Base-by-base conservation (phyloP, 768 basidiomycete genomes). In the Hypholoma sublateritium region DNA sequence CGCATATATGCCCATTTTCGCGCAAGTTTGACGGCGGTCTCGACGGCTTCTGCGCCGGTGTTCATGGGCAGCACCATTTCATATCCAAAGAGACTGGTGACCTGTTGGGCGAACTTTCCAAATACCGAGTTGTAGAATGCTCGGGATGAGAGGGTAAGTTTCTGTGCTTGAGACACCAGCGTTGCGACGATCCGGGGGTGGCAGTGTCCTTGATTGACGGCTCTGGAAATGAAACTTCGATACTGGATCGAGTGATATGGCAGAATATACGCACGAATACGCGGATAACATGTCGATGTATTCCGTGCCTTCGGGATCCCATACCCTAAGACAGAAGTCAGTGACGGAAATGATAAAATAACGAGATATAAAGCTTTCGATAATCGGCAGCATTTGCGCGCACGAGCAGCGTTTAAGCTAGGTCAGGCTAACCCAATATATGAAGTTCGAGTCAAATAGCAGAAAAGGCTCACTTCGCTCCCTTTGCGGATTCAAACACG, bases 41-140 rank as follows among this genome's bases (percentile, higher is more conserved):
- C 97, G 53, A 98, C 97, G 7, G 97, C 97, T 68, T 99, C 97
- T 0, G 95, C 95, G 45, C 96, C 96, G 0, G 96, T 98, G 80
- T 99, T 99, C 95, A 98, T 97, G 21, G 96, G 95, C 8, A 98
- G 79, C 1, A 97, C 93, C 87, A 94, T 95, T 60, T 96, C 95
- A 71, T 91, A 98, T 12, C 88, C 88, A 67, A 96, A 94, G 74
- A 91, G 83, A 57, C 84, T 75, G 1, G 89, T 93, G 57, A 98
- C 79, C 70, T 85, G 82, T 75, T 91, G 80, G 1, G 95, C 93
- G 70, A 95, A 99, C n/a, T 77, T 80, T 0, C 94, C 95, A 62
- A 99, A 92, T 60, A 88, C 81, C 46, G 87, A 87, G 65, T 96
- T 97, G 78, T 98, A 93, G 79, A 99, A 98, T 0, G 97, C 97